These are phyloP conservation scores for Vigna mungo DNA, from an alignment of 306 rosid species.

Conservation along the genomic window DNA sequence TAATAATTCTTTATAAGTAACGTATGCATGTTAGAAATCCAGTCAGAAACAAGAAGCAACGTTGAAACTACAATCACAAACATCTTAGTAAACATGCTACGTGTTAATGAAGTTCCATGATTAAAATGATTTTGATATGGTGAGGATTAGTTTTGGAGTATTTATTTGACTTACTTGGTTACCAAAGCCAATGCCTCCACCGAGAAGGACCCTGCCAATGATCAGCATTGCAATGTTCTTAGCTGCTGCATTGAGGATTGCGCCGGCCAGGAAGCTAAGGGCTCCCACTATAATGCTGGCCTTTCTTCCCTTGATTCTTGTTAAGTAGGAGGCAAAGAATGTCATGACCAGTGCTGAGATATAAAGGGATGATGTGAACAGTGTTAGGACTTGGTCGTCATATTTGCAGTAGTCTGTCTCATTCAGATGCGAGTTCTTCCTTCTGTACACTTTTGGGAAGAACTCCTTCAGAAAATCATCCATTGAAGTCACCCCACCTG, in stretches of 20 bases:
- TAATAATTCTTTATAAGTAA: not conserved
- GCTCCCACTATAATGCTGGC: conserved; percentile 92
- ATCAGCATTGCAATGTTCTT: conserved; percentile 79
- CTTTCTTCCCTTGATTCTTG: conserved; percentile 80
- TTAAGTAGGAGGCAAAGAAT: conserved; percentile 79
- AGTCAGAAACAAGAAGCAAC: not conserved
- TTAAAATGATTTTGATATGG: no score
- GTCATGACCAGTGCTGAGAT: conserved; percentile 86
- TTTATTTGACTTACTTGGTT: conserved; percentile 71
- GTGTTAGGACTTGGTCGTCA: conserved; percentile 86
- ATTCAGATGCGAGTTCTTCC: conserved; percentile 67
- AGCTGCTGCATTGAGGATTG: conserved; percentile 79
- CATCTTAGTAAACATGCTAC: not conserved
- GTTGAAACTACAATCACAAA: not conserved
- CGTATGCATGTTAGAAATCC: not conserved
- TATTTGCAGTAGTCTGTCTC: conserved; percentile 98
- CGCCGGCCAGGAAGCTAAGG: conserved; percentile 81
- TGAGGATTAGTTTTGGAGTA: not conserved
- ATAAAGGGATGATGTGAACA: conserved; percentile 92
- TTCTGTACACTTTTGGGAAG: conserved; percentile 78
- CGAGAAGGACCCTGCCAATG: conserved; percentile 80
- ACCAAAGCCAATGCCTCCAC: conserved; percentile 90
- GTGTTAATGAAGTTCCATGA: no score
- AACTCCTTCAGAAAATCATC: conserved; percentile 86
- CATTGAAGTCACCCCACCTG: conserved; percentile 99